A percentile compares a stretch with the other conserved stretches of the same genome.
Evolutionary conservation across 2,329 filamentous ascomycete species (phyloP).

Genomic region (Beauveria sp.): DNA sequence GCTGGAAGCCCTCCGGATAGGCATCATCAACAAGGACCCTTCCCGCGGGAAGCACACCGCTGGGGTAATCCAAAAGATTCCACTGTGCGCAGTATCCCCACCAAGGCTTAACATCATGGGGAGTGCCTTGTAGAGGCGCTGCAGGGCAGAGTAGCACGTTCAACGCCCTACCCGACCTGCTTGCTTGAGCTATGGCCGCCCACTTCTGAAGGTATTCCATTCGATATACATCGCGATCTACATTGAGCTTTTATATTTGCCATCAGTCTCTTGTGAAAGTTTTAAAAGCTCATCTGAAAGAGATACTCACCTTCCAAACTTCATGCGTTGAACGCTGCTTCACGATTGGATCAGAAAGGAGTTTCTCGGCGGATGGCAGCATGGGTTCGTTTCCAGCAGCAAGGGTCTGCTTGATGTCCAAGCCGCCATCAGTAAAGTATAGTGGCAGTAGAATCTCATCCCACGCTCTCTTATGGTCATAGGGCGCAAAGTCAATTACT

Average conservation of each 20-base stretch:
- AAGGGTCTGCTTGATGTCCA: slow-evolving; percentile 38
- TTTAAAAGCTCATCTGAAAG: background rate
- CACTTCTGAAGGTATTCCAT: slow-evolving; percentile 21
- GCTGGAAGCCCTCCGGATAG: slow-evolving; percentile 12
- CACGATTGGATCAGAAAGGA: slow-evolving; percentile 42
- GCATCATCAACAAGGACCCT: slow-evolving; percentile 12
- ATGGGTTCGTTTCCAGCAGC: slow-evolving; percentile 44
- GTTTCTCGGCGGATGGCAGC: slow-evolving; percentile 45
- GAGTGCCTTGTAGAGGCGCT: slow-evolving; percentile 36
- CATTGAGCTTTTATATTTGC: slow-evolving; percentile 13
- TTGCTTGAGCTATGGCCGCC: slow-evolving; percentile 19
- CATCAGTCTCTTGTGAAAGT: background rate
- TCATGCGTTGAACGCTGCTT: slow-evolving; percentile 24
- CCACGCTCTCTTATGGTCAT: slow-evolving; percentile 40
- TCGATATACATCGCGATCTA: slow-evolving; percentile 25
- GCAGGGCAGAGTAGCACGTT: slow-evolving; percentile 53
- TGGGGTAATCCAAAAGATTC: slow-evolving; percentile 60
- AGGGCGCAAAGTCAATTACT: slow-evolving; percentile 46
- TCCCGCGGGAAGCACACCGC: slow-evolving; percentile 15
- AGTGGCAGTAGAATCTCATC: slow-evolving; percentile 30
- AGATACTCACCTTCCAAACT: slow-evolving; percentile 21
- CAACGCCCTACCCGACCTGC: slow-evolving; percentile 20
- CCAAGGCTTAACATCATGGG: slow-evolving; percentile 30
- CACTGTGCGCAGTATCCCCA: slow-evolving; percentile 59
- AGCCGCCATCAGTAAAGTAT: slow-evolving; percentile 50